A percentile compares a stretch with the other conserved stretches of the same genome.
These are phyloP conservation scores for Pelargonium fulgidum DNA, from an alignment of 441 rosid species.

Conservation along the genomic window DNA sequence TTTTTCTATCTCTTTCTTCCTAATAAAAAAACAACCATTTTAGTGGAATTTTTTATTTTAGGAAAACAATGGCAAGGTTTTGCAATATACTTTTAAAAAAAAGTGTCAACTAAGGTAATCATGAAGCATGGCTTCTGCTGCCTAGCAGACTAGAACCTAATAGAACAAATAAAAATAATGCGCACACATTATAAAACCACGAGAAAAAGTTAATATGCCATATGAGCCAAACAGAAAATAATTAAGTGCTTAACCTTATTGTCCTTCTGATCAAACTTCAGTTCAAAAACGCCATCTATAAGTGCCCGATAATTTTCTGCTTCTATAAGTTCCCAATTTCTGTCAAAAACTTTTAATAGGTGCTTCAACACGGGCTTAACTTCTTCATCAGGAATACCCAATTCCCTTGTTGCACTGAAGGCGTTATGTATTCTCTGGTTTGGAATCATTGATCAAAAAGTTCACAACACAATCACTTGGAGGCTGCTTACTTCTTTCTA, in stretches of 20 bases:
- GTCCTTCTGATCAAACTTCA: no score
- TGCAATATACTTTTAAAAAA: neutral
- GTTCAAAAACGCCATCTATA: constrained; percentile 46
- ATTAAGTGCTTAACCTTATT: constrained; percentile 24
- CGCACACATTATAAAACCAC: constrained; percentile 3
- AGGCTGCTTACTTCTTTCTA: neutral
- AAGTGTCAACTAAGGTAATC: neutral
- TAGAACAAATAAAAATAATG: neutral
- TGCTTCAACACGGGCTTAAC: constrained; percentile 39
- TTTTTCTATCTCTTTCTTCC: constrained; percentile 1
- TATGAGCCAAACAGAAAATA: constrained; percentile 6
- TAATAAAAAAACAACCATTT: constrained; percentile 1
- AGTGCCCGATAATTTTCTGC: constrained; percentile 50
- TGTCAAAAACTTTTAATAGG: constrained; percentile 32
- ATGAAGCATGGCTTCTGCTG: neutral
- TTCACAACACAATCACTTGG: neutral
- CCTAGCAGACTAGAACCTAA: neutral
- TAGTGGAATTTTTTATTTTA: neutral
- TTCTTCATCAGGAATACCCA: constrained; percentile 41
- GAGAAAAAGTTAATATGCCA: neutral
- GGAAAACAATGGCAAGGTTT: neutral
- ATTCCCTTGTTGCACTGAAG: constrained; percentile 33
- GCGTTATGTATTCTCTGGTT: constrained; percentile 36
- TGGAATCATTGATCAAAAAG: constrained; percentile 9
- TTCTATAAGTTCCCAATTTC: constrained; percentile 54